Percentiles rank a stretch among this genome's conserved stretches.
These are phyloP conservation scores for Geranium incanum DNA, from an alignment of 441 rosid species.

Conservation along the genomic window DNA sequence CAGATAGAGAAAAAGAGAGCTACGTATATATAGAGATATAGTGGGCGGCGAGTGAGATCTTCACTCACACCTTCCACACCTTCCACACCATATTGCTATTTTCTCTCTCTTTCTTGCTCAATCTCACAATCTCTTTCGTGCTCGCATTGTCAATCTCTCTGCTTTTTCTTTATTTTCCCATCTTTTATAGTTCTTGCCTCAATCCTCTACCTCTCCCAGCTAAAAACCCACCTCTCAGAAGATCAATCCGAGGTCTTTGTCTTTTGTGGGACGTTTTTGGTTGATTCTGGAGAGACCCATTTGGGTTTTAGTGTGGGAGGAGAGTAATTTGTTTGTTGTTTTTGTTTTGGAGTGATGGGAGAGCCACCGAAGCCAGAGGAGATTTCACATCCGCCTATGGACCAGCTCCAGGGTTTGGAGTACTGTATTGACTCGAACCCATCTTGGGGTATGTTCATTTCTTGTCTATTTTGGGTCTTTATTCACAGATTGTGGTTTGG, in stretches of 20 bases:
- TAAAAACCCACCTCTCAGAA: slow-evolving; percentile 12
- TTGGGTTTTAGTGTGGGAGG: slow-evolving; percentile 16
- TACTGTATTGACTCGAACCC: slow-evolving; percentile 99
- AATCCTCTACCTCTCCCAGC: slow-evolving; percentile 18
- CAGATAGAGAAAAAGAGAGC: background rate
- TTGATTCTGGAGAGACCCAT: slow-evolving; percentile 29
- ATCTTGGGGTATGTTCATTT: slow-evolving; percentile 68
- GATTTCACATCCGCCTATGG: slow-evolving; percentile 85
- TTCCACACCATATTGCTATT: slow-evolving; percentile 10
- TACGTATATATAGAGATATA: slow-evolving; percentile 7
- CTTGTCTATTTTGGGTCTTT: background rate
- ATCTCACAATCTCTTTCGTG: background rate
- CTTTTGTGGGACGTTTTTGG: slow-evolving; percentile 19
- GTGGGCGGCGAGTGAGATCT: slow-evolving; percentile 41
- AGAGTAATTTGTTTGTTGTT: background rate
- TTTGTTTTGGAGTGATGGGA: slow-evolving; percentile 41
- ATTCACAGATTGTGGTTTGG: background rate
- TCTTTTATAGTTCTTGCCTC: slow-evolving; percentile 13
- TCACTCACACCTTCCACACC: slow-evolving; percentile 14
- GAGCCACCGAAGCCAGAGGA: slow-evolving; percentile 81
- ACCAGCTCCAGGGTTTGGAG: slow-evolving; percentile 98
- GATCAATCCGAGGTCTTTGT: slow-evolving; percentile 10
- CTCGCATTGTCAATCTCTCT: slow-evolving; percentile 1
- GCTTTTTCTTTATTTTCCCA: slow-evolving; percentile 8
- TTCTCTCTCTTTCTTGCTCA: background rate